Conservation (phyloP, 1,139 yeast species). For the Zhuliangozyma parablackwelliae region DNA sequence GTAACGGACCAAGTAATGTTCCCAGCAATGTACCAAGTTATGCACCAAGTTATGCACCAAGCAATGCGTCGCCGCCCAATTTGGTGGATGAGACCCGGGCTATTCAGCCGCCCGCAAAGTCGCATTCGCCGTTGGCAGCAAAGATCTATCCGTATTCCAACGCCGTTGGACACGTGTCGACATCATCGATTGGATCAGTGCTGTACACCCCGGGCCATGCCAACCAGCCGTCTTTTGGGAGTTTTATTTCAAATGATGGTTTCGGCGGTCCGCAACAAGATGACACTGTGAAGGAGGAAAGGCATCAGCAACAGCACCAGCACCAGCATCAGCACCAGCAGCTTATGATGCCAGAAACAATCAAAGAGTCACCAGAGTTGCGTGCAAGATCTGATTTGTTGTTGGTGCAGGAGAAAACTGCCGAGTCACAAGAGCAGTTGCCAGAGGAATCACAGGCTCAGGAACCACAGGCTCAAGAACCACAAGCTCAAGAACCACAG, state of each 20-base stretch:
- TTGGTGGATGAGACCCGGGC: constrained; percentile 7
- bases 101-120: background rate
- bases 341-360: constrained; percentile 15
- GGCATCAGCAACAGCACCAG: too few species aligned
- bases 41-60: constrained; percentile 22
- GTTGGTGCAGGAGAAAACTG: background rate
- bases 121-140: constrained; percentile 6
- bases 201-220: constrained; percentile 4
- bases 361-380: constrained; percentile 14
- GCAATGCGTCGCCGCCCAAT: constrained; percentile 22
- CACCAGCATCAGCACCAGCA: too few species aligned
- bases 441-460: too few species aligned
- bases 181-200: constrained; percentile 9
- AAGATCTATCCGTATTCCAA: constrained; percentile 5
- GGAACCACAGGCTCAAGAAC: too few species aligned
- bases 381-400: constrained; percentile 1
- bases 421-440: background rate
- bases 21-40: constrained; percentile 1
- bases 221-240: constrained; percentile 23
- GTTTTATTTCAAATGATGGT: constrained; percentile 21
- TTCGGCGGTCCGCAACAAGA: constrained; percentile 5
- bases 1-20: too few species aligned
- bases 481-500: too few species aligned
- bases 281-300: too few species aligned
- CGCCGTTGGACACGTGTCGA: constrained; percentile 6